Evolutionary conservation across 306 rosid species (phyloP).

Genomic region (Prunus persica): Prunus_persica_NCBIv2 NC_034009.1:47523001-47523500

Average conservation of each 20-base stretch:
- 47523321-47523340: no score
- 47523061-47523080: not conserved
- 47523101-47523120: not conserved
- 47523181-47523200: not conserved
- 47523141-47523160: not conserved
- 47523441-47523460: no score
- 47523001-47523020: constrained; percentile 96
- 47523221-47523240: constrained; percentile 59
- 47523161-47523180: not conserved
- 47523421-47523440: no score
- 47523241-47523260: constrained; percentile 77
- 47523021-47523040: constrained; percentile 83
- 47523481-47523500: no score
- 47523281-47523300: not conserved
- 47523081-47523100: not conserved
- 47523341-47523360: no score
- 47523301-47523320: not conserved
- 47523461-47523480: no score
- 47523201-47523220: constrained; percentile 21
- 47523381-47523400: no score
- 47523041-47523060: not conserved
- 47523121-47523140: not conserved
- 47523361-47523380: no score
- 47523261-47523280: constrained; percentile 70
- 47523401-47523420: no score